Conservation (phyloP, 257 asterid genomes). For the Petrea volubilis region DNA sequence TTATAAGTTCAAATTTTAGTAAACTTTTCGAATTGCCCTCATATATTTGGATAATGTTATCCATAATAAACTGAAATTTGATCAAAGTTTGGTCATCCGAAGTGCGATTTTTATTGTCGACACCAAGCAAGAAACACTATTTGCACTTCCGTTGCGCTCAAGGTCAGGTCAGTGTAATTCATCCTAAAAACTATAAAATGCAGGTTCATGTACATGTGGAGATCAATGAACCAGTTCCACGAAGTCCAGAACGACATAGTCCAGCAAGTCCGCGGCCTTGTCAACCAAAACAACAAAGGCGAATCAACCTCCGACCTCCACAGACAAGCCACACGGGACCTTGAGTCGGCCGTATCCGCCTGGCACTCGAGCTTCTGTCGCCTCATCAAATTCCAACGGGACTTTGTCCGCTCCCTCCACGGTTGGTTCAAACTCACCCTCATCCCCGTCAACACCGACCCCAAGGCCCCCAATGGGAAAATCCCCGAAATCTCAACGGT, state of each 20-base stretch:
- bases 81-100: no score
- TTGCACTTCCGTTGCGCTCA: no score
- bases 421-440: slow-evolving; percentile 94
- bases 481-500: slow-evolving; percentile 43
- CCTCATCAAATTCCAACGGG: slow-evolving; percentile 73
- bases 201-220: slow-evolving; percentile 99
- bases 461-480: slow-evolving; percentile 31
- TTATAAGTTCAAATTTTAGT: no score
- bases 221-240: slow-evolving; percentile 89
- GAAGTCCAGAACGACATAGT: slow-evolving; percentile 83
- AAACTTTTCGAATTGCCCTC: no score
- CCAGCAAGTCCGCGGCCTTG: slow-evolving; percentile 92
- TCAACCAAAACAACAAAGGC: slow-evolving; percentile 53
- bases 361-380: slow-evolving; percentile 97
- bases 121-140: no score
- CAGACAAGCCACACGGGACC: slow-evolving; percentile 91
- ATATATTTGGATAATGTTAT: no score
- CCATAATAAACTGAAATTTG: no score
- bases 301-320: slow-evolving; percentile 86
- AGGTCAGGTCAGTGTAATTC: no score
- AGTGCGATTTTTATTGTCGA: no score
- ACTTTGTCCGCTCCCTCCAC: slow-evolving; percentile 68
- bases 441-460: slow-evolving; percentile 52
- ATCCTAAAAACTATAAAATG: no score
- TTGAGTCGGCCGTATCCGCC: slow-evolving; percentile 83